Evolutionary conservation across 1,284 basidiomycete genomes (phyloP).

Genomic region (Melampsora abietis-canadensis): DNA sequence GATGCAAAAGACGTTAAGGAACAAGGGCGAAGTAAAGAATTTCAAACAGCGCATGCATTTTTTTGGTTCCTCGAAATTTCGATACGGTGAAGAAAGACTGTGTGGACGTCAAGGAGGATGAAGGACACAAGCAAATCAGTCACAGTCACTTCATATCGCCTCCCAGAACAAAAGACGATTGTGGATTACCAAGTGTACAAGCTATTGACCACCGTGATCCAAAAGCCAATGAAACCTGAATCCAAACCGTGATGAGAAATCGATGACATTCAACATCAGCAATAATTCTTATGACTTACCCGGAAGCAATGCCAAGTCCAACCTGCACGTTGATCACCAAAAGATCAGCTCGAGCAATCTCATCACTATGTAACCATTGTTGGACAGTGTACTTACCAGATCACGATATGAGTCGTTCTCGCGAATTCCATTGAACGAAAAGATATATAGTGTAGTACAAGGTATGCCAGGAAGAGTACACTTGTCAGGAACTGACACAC

Average conservation of each 20-base stretch:
- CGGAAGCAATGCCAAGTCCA: background rate
- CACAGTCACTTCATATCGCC: too few species aligned
- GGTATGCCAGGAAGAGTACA: background rate
- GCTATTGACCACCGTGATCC: background rate
- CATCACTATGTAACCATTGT: background rate
- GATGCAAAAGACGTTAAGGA: conserved; percentile 1
- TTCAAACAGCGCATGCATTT: background rate
- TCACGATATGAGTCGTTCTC: background rate
- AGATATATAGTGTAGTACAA: background rate
- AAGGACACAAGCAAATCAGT: background rate
- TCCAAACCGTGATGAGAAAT: background rate
- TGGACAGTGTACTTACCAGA: background rate
- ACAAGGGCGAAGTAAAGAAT: background rate
- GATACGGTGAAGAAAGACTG: background rate
- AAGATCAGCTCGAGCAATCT: background rate
- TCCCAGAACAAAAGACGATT: too few species aligned
- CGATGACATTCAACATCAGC: too few species aligned
- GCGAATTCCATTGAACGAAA: background rate
- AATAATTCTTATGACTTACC: too few species aligned
- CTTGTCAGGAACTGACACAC: background rate
- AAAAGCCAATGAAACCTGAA: background rate
- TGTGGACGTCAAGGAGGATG: background rate
- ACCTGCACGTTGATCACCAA: background rate
- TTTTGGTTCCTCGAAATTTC: background rate
- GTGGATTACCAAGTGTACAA: background rate